Evolutionary conservation across 768 basidiomycete species (phyloP).

Genomic region (Tremella yokohamensis): DNA sequence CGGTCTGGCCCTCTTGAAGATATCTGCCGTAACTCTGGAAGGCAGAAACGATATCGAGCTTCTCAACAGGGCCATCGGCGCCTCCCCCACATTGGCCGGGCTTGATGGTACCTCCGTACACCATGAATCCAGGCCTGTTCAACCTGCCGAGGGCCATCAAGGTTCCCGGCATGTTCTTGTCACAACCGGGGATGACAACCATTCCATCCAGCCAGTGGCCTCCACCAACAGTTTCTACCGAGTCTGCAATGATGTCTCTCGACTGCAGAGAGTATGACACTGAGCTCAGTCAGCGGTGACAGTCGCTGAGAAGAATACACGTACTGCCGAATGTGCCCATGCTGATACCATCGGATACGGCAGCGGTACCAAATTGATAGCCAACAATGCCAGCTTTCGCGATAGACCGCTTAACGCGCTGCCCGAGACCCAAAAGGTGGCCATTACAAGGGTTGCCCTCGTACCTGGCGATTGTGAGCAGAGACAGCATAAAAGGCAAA

Average conservation of each 20-base stretch:
- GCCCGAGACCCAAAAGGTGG: slow-evolving; percentile 84
- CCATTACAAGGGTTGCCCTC: slow-evolving; percentile 99
- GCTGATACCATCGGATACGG: slow-evolving; percentile 97
- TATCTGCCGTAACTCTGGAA: slow-evolving; percentile 98
- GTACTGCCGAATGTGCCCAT: slow-evolving; percentile 94
- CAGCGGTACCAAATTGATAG: slow-evolving; percentile 96
- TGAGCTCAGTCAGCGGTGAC: slow-evolving; percentile 14
- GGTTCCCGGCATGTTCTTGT: slow-evolving; percentile 99
- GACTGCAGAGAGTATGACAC: slow-evolving; percentile 77
- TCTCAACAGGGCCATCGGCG: slow-evolving; percentile 57
- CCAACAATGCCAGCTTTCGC: slow-evolving; percentile 68
- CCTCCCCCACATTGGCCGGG: slow-evolving; percentile 82
- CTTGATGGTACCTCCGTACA: slow-evolving; percentile 93
- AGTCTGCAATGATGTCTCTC: slow-evolving; percentile 94
- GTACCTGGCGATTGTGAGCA: slow-evolving; percentile 62
- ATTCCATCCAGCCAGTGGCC: slow-evolving; percentile 98
- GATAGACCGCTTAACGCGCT: slow-evolving; percentile 78
- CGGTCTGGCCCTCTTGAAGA: slow-evolving; percentile 80
- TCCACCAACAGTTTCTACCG: slow-evolving; percentile 90
- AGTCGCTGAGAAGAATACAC: slow-evolving; percentile 51
- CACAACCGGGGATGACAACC: slow-evolving; percentile 95
- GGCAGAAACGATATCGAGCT: slow-evolving; percentile 91
- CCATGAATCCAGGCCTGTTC: slow-evolving; percentile 94
- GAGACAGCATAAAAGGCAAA: neutral
- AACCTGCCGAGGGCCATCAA: slow-evolving; percentile 93